phyloP scores from a whole-genome alignment of 1,284 basidiomycete species.

The Trametes hirsuta region DNA sequence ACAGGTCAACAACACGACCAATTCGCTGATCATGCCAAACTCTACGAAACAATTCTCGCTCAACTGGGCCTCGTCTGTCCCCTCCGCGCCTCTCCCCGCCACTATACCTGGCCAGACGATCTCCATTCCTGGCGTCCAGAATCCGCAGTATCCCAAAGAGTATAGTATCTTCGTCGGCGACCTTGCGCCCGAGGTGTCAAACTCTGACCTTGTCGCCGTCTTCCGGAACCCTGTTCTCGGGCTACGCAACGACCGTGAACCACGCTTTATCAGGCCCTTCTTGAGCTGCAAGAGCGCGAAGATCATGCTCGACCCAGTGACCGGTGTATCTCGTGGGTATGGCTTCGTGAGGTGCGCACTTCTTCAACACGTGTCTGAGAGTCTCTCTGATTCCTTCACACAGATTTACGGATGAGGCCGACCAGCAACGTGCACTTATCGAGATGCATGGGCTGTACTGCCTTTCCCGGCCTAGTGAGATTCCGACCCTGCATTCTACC shows the following conservation, averaged over 20 bases:
- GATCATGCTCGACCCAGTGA: slow-evolving; percentile 89
- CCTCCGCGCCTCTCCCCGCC: slow-evolving; percentile 44
- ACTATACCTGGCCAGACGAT: slow-evolving; percentile 38
- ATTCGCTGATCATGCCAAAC: slow-evolving; percentile 75
- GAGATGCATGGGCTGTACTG: slow-evolving; percentile 92
- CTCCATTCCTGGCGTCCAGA: slow-evolving; percentile 37
- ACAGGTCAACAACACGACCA: slow-evolving; percentile 57
- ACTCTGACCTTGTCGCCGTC: slow-evolving; percentile 87
- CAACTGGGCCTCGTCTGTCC: slow-evolving; percentile 78
- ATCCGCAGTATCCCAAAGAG: slow-evolving; percentile 74
- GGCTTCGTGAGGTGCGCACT: slow-evolving; percentile 79
- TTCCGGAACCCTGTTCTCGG: slow-evolving; percentile 85
- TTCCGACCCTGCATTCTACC: slow-evolving; percentile 9
- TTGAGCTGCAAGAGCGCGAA: slow-evolving; percentile 90
- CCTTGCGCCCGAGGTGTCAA: slow-evolving; percentile 86
- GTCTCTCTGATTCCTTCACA: slow-evolving; percentile 7
- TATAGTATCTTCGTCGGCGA: slow-evolving; percentile 93
- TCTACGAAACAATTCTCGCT: slow-evolving; percentile 74
- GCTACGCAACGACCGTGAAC: slow-evolving; percentile 77
- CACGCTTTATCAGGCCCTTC: slow-evolving; percentile 85
- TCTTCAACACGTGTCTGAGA: slow-evolving; percentile 4
- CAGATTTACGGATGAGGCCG: slow-evolving; percentile 84
- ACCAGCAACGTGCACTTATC: slow-evolving; percentile 85
- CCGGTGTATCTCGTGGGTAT: slow-evolving; percentile 87
- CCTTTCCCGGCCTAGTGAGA: slow-evolving; percentile 80